phyloP scores from a whole-genome alignment of 2,329 filamentous ascomycete species.

The Coniochaeta sp. region DNA sequence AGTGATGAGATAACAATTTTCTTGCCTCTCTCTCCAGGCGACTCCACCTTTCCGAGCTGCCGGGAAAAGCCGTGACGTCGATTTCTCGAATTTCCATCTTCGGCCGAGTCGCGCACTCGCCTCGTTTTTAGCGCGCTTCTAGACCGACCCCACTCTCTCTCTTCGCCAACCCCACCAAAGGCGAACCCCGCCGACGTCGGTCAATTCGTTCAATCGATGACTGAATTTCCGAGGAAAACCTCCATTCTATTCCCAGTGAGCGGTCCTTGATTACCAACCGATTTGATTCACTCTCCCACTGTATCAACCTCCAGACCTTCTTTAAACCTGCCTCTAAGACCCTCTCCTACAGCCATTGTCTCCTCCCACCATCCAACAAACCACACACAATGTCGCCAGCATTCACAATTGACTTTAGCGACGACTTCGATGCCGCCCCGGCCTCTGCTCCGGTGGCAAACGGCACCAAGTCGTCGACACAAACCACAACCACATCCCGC shows the following conservation, averaged over 20 bases:
- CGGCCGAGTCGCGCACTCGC: too few species aligned
- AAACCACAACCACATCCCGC: neutral
- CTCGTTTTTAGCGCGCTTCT: too few species aligned
- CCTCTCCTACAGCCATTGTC: neutral
- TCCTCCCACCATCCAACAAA: neutral
- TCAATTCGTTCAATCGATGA: neutral
- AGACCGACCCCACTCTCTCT: too few species aligned
- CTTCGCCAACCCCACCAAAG: neutral
- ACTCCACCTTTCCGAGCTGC: neutral
- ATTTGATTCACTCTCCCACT: neutral
- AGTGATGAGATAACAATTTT: neutral
- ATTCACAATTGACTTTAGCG: conserved; percentile 4
- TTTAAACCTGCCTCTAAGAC: neutral
- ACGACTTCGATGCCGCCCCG: conserved; percentile 3
- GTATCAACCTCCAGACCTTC: neutral
- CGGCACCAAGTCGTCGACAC: neutral
- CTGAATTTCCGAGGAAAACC: neutral
- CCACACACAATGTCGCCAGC: neutral
- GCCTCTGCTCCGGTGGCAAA: conserved; percentile 1
- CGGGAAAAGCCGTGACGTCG: neutral
- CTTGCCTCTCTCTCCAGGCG: neutral
- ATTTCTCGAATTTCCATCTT: neutral
- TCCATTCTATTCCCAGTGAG: neutral
- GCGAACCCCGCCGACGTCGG: neutral
- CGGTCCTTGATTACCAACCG: conserved; percentile 3